Percentiles rank a stretch among this genome's conserved stretches.
These are phyloP conservation scores for Exophiala phaeomuriformis DNA, from an alignment of 2,329 filamentous ascomycete species.

Conservation along the genomic window DNA sequence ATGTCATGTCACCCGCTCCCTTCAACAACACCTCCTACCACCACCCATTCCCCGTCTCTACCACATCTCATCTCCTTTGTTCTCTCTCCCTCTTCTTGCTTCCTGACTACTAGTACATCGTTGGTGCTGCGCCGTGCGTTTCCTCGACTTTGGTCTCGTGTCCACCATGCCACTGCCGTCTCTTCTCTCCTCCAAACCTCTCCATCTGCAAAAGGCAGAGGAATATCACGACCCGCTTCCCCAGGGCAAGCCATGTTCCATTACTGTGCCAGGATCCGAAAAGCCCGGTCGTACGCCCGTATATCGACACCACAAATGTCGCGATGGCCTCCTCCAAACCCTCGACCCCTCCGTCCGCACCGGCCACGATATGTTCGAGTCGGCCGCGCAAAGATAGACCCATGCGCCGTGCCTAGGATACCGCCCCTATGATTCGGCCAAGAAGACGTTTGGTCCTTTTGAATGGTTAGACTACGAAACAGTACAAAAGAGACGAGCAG, in stretches of 20 bases:
- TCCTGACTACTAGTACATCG: background rate
- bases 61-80: background rate
- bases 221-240: constrained; percentile 59
- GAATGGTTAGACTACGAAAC: constrained; percentile 78
- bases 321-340: constrained; percentile 63
- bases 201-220: constrained; percentile 34
- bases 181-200: constrained; percentile 30
- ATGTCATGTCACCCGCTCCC: background rate
- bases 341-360: constrained; percentile 65
- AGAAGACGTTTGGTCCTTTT: constrained; percentile 68
- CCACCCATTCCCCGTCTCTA: too few species aligned
- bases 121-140: background rate
- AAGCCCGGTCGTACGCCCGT: constrained; percentile 63
- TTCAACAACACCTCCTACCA: background rate
- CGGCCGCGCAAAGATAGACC: constrained; percentile 35
- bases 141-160: background rate
- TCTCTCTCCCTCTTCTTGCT: background rate
- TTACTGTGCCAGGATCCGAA: constrained; percentile 68
- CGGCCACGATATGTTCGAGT: constrained; percentile 73
- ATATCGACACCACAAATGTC: constrained; percentile 76
- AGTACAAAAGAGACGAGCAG: constrained; percentile 68
- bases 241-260: constrained; percentile 67
- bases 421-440: constrained; percentile 68
- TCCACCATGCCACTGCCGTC: constrained; percentile 32
- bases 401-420: constrained; percentile 64